Evolutionary conservation across 768 basidiomycete species (phyloP).

Genomic region (Kwoniella bestiolae): DNA sequence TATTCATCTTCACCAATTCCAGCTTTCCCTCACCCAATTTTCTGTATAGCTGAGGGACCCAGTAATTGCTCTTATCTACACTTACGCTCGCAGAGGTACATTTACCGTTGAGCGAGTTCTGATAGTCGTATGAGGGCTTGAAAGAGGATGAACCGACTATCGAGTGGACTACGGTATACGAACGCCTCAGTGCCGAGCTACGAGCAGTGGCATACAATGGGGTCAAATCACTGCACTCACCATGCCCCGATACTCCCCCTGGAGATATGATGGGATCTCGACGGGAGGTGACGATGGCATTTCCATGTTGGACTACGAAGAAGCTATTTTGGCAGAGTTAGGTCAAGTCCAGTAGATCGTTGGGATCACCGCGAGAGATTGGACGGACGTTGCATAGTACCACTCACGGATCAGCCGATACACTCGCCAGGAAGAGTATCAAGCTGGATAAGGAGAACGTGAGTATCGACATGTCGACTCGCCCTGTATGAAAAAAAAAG

Average conservation of each 20-base stretch:
- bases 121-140: constrained; percentile 6
- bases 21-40: constrained; percentile 42
- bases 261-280: constrained; percentile 39
- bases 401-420: constrained; percentile 1
- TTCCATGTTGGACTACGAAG: constrained; percentile 19
- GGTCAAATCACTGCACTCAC: constrained; percentile 16
- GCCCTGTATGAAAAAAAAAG: no score
- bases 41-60: constrained; percentile 54
- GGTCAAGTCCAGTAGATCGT: no score
- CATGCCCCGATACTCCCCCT: constrained; percentile 33
- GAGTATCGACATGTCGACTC: not conserved
- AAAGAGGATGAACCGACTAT: constrained; percentile 40
- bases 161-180: constrained; percentile 28
- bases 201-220: not conserved
- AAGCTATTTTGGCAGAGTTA: constrained; percentile 2
- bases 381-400: no score
- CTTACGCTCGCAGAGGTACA: constrained; percentile 44
- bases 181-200: not conserved
- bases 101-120: constrained; percentile 15
- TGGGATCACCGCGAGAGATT: no score
- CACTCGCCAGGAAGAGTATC: not conserved
- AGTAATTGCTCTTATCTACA: constrained; percentile 58
- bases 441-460: not conserved
- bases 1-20: constrained; percentile 20
- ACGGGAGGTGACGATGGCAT: constrained; percentile 16